phyloP scores from a whole-genome alignment of 352 stramenopile genomes.

The Globisporangium mamillatum region DNA sequence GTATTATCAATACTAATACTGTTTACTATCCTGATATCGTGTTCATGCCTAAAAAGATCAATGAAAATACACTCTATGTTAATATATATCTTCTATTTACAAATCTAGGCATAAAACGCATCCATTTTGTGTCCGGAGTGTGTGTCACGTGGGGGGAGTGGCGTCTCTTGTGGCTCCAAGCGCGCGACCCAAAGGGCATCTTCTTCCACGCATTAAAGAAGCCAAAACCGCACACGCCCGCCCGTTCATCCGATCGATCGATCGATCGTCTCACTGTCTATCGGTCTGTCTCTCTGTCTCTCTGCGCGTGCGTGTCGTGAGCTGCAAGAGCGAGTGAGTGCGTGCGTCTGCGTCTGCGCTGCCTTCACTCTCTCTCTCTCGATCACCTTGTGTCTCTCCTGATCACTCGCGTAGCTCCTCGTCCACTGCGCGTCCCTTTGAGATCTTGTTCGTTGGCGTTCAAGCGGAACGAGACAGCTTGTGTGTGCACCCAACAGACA shows the following conservation, averaged over 20 bases:
- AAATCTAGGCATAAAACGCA: neutral
- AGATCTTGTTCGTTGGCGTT: conserved; percentile 2
- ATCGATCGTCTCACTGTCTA: neutral
- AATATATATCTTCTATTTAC: neutral
- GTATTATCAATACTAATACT: neutral
- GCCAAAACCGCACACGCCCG: neutral
- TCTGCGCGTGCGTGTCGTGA: neutral
- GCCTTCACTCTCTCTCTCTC: neutral
- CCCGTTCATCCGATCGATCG: neutral
- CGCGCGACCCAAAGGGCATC: conserved; percentile 5
- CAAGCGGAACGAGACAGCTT: neutral
- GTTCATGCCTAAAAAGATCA: neutral
- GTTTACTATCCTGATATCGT: neutral
- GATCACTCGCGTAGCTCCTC: neutral
- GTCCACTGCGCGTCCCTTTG: conserved; percentile 4
- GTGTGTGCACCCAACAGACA: neutral
- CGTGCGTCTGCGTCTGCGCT: neutral
- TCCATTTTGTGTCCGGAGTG: conserved; percentile 3
- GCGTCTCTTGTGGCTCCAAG: conserved; percentile 8
- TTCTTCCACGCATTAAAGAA: conserved; percentile 10
- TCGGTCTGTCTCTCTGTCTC: neutral
- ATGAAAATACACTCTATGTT: neutral
- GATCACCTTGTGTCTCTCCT: no score
- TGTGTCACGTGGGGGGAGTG: neutral
- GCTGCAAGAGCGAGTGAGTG: neutral